Base-by-base conservation (phyloP, 306 rosid species). In the Morella rubra region DNA sequence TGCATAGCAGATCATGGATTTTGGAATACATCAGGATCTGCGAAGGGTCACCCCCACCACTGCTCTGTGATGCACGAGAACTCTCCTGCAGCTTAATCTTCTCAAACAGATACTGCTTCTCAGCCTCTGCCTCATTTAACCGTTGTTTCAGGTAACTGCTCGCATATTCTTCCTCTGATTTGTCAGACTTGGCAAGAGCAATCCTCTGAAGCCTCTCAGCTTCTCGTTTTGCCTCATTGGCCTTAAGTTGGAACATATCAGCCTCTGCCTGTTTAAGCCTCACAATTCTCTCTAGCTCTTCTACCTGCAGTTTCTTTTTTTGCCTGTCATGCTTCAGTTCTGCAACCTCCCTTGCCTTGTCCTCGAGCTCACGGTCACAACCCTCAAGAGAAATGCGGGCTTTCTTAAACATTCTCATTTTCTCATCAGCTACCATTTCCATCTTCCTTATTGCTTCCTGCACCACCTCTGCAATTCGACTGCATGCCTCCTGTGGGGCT, bases 341-440 rank as follows among this genome's bases (percentile, higher is more conserved):
- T 24, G 89, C 81, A 2, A 89, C 98, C 84, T 92, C 98, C 86
- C 92, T 91, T 51, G 86, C 89, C 84, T 92, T 96, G 77, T 92
- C 97, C 67, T 90, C 93, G 71, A 96, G 85, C 79, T 92, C 99
- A 45, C 91, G 91, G 50, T 96, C 96, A 79, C 94, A 92, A 69
- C 91, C 82, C 44, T 91, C 98, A 22, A 96, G 88, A 73, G 97
- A 91, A 91, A 88, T 22, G 47, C 93, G 97, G 73, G 98, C 91
- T 87, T 92, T 95, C 87, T 91, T 92, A 86, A 86, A 88, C 93
- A 91, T 92, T 77, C 96, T 90, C 97, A 90, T 79, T 90, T 95
- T 95, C 89, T 95, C 99, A 51, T 95, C 96, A 22, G 99, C 99
- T n/a, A 95, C 97, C 82, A 92, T 79, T 86, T 95, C 99, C 99